phyloP scores from a whole-genome alignment of 805 yeast genomes.

The Cyberlindnera xishuangbannaensis region DNA sequence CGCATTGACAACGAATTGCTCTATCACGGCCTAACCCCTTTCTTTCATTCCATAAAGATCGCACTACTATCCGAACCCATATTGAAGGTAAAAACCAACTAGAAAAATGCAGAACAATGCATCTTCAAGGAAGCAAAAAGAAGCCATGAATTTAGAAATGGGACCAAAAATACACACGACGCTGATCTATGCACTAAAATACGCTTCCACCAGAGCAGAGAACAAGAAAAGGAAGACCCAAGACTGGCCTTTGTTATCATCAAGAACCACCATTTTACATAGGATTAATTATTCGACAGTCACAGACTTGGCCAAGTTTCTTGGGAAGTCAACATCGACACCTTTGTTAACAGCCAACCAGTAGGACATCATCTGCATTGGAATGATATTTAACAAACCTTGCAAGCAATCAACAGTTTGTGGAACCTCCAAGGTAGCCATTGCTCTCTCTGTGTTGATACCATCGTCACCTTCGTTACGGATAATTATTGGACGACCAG shows the following conservation, averaged over 20 bases:
- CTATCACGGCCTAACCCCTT: too few species aligned
- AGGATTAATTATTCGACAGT: conserved; percentile 95
- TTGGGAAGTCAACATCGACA: conserved; percentile 96
- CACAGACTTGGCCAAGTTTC: conserved; percentile 96
- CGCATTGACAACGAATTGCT: too few species aligned
- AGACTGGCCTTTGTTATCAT: too few species aligned
- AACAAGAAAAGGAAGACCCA: too few species aligned
- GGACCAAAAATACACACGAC: too few species aligned
- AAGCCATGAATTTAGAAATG: conserved; percentile 34
- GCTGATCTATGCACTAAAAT: too few species aligned
- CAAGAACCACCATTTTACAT: too few species aligned
- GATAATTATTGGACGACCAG: conserved; percentile 92
- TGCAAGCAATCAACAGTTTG: conserved; percentile 95
- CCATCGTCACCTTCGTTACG: conserved; percentile 77
- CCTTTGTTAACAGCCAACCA: conserved; percentile 96
- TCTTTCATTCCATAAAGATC: too few species aligned
- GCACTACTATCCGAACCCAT: too few species aligned
- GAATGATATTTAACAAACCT: conserved; percentile 91
- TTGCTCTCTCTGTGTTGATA: conserved; percentile 47
- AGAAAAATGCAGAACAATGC: background rate
- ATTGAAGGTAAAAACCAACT: too few species aligned
- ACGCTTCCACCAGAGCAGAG: too few species aligned
- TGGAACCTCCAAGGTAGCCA: conserved; percentile 84
- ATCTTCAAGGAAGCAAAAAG: conserved; percentile 28
- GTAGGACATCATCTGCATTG: conserved; percentile 92